Evolutionary conservation across 1,284 basidiomycete species (phyloP), one percentile per base, ranked within the genome.

Genomic region (Wolfiporia cocos): DNA sequence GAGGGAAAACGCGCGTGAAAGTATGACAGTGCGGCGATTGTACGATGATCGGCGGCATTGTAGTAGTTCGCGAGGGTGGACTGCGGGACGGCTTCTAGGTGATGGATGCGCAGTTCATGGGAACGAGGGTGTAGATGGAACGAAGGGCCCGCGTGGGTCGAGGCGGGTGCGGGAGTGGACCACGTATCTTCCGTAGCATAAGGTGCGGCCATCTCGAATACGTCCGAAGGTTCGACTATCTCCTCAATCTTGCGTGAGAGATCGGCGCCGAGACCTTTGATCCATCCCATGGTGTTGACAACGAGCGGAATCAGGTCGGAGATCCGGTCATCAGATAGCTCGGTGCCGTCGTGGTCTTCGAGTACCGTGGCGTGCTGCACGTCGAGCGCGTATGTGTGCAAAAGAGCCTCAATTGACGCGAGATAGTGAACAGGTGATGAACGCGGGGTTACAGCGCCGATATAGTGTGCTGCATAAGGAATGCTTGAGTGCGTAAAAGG

Each of bases 261-360:
- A 52, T 96, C 90, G 15, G 82, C 84, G 2, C 95, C 95, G 1
- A 97, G 77, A 2, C 95, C 95, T 61, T 95, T 97, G 12, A 80
- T 78, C 95, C 95, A 99, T 2, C 95, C 95, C 78, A 95, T 94
- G 0, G 91, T 97, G 61, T 99, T 99, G 42, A 98, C 78, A 7
- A 98, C 75, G 4, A 99, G 76, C 0, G 95, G 95, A 3, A 90
- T 73, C n/a, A 60, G 46, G 42, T 81, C 77, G 1, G 54, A 49
- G 36, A 81, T 71, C 31, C 72, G 68, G n/a, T 52, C 50, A 17
- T 67, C 64, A 4, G 57, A 62, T 4, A 52, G 41, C 2, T 54
- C 53, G 2, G 49, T 44, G 0, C 54, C 56, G 4, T 57, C 46
- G 6, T 58, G 48, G 4, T 53, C 62, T 2, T 48, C 38, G 3